Evolutionary conservation across 2,329 filamentous ascomycete genomes (phyloP).

Genomic region (Claviceps sp.): DNA sequence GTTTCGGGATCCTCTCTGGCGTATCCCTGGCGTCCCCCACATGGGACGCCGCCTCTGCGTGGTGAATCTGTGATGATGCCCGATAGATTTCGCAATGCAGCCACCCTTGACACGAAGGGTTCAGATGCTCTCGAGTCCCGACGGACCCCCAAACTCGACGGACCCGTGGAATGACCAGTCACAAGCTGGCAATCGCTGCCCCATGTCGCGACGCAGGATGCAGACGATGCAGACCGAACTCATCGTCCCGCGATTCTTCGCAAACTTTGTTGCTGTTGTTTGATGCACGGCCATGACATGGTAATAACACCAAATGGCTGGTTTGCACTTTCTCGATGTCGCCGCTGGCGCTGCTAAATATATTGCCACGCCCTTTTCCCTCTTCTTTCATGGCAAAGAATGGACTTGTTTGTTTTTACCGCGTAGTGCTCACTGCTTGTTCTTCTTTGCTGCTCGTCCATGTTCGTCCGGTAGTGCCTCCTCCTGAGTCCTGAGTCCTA

Average conservation of each 20-base stretch:
- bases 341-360: not conserved
- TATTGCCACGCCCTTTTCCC: not conserved
- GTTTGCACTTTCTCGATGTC: too few species aligned
- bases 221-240: not conserved
- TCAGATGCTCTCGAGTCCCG: not conserved
- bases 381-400: not conserved
- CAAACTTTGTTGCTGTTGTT: not conserved
- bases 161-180: not conserved
- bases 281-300: not conserved
- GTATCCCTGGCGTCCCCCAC: not conserved
- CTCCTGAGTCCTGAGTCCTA: not conserved
- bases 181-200: not conserved
- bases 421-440: not conserved
- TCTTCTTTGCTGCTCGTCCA: not conserved
- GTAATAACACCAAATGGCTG: not conserved
- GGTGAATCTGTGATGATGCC: not conserved
- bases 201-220: not conserved
- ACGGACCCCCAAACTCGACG: not conserved
- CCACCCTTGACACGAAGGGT: not conserved
- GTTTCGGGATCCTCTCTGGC: too few species aligned
- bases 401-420: not conserved
- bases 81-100: constrained; percentile 4
- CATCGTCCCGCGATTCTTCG: constrained; percentile 1
- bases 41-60: not conserved
- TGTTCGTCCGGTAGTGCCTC: not conserved